A percentile compares a stretch with the other conserved stretches of the same genome.
Conservation (phyloP, 1,284 basidiomycete genomes). For the Thecaphora frezii region DNA sequence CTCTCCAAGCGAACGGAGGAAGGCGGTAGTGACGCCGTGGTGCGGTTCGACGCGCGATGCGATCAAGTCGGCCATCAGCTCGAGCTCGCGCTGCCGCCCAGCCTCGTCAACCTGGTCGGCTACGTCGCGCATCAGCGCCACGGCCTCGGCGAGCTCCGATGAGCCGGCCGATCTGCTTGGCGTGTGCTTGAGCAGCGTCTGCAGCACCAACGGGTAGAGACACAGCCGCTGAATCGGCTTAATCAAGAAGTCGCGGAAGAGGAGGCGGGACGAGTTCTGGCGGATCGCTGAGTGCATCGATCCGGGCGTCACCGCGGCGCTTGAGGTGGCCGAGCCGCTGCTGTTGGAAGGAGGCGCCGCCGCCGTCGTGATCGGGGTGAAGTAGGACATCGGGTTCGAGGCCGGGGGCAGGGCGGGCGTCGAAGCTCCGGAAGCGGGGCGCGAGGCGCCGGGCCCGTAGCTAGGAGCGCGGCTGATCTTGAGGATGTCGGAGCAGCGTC, state of each 20-base stretch:
- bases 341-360: conserved; percentile 8
- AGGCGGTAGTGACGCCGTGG: conserved; percentile 26
- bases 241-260: conserved; percentile 56
- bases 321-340: conserved; percentile 8
- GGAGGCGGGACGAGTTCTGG: conserved; percentile 36
- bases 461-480: conserved; percentile 14
- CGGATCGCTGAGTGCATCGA: conserved; percentile 10
- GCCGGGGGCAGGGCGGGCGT: conserved; percentile 15
- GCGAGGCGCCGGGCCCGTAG: conserved; percentile 11
- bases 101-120: conserved; percentile 53
- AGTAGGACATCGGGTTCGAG: conserved; percentile 19
- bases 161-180: conserved; percentile 13
- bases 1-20: conserved; percentile 46
- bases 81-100: conserved; percentile 44
- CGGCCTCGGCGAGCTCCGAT: conserved; percentile 36
- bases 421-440: conserved; percentile 23
- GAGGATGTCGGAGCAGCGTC: conserved; percentile 45
- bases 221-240: conserved; percentile 58
- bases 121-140: conserved; percentile 44
- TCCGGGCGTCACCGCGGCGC: conserved; percentile 14
- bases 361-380: conserved; percentile 15
- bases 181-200: conserved; percentile 48
- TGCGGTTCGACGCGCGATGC: conserved; percentile 47
- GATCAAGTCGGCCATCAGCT: conserved; percentile 50
- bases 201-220: conserved; percentile 53